phyloP scores from a whole-genome alignment of 2,329 filamentous ascomycete genomes.

The Fusarium metavorans region DNA sequence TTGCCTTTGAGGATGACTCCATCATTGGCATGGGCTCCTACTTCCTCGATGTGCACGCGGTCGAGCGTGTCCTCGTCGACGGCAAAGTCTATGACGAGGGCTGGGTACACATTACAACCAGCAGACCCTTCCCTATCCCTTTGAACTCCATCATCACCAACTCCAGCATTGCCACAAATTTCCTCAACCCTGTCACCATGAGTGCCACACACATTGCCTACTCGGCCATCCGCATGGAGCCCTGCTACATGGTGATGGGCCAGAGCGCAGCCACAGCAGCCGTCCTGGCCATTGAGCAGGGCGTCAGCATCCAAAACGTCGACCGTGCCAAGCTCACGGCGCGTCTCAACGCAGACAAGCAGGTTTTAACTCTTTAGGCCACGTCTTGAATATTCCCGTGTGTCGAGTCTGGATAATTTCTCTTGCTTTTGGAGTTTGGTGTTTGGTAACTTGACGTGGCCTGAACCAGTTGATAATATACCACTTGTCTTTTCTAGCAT shows the following conservation, averaged over 20 bases:
- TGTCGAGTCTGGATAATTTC: background rate
- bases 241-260: slow-evolving; percentile 13
- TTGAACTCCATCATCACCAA: slow-evolving; percentile 4
- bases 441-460: slow-evolving; percentile 1
- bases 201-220: slow-evolving; percentile 9
- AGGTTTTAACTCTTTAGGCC: slow-evolving; percentile 1
- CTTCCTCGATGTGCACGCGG: slow-evolving; percentile 11
- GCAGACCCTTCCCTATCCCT: background rate
- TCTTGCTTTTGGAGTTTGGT: background rate
- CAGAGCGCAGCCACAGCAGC: slow-evolving; percentile 13
- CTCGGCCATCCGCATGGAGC: slow-evolving; percentile 16
- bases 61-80: slow-evolving; percentile 8
- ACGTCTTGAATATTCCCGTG: background rate
- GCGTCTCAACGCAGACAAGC: background rate
- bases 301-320: slow-evolving; percentile 7
- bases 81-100: slow-evolving; percentile 7
- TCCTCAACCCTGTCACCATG: slow-evolving; percentile 12
- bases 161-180: slow-evolving; percentile 4
- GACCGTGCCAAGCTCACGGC: slow-evolving; percentile 1
- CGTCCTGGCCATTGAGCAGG: slow-evolving; percentile 10
- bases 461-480: background rate
- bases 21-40: slow-evolving; percentile 1
- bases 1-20: background rate
- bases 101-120: background rate
- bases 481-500: background rate